phyloP scores from a whole-genome alignment of 257 asterid species.

The Asclepias syriaca region DNA sequence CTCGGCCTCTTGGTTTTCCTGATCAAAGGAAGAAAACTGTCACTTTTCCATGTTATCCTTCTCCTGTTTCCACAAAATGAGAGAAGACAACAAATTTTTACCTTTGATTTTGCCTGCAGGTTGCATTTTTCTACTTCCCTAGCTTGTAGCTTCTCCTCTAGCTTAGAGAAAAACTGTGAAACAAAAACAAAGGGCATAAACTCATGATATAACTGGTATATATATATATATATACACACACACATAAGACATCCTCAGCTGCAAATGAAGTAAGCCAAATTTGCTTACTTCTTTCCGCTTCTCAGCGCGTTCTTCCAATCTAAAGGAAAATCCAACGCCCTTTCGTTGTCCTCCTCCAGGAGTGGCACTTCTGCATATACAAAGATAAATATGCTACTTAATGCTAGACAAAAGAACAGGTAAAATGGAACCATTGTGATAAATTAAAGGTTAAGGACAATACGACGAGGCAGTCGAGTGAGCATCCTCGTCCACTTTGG shows the following conservation, averaged over 20 bases:
- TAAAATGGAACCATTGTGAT: not conserved
- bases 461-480: slow-evolving; percentile 77
- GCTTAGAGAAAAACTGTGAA: slow-evolving; percentile 71
- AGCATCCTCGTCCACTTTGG: slow-evolving; percentile 59
- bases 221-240: not conserved
- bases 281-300: slow-evolving; percentile 63
- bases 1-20: slow-evolving; percentile 82
- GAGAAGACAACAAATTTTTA: slow-evolving; percentile 13
- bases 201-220: not conserved
- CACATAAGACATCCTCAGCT: not conserved
- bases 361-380: slow-evolving; percentile 39
- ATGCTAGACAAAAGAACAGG: not conserved
- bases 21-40: slow-evolving; percentile 10
- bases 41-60: not conserved
- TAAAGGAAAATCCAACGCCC: slow-evolving; percentile 49
- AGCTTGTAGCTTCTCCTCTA: slow-evolving; percentile 83
- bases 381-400: slow-evolving; percentile 16
- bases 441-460: slow-evolving; percentile 12
- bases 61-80: not conserved
- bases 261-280: not conserved
- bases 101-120: slow-evolving; percentile 81
- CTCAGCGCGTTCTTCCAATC: slow-evolving; percentile 80
- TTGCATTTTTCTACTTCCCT: slow-evolving; percentile 57
- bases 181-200: not conserved
- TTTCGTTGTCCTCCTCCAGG: slow-evolving; percentile 45